Percentiles rank a stretch among this genome's conserved stretches.
phyloP scores from a whole-genome alignment of 2,329 filamentous ascomycete species.

The Claviceps monticola region DNA sequence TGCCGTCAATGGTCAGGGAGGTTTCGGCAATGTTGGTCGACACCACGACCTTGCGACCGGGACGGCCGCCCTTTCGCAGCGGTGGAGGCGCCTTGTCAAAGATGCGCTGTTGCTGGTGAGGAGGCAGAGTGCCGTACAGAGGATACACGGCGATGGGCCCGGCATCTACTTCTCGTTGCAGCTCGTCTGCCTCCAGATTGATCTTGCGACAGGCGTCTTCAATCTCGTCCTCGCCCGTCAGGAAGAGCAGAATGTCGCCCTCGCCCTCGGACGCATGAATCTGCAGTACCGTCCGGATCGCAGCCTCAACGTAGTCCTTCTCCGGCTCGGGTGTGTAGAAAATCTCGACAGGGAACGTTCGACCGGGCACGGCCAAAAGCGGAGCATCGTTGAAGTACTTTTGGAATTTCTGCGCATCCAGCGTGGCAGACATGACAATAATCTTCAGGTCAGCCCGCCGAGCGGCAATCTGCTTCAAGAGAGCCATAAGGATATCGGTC shows the following conservation, averaged over 20 bases:
- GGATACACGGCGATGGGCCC: constrained; percentile 85
- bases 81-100: constrained; percentile 78
- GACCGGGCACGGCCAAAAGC: constrained; percentile 81
- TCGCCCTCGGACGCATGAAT: constrained; percentile 89
- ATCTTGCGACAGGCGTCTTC: constrained; percentile 94
- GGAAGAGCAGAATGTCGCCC: constrained; percentile 84
- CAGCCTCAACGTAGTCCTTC: constrained; percentile 91
- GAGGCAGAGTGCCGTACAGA: constrained; percentile 85
- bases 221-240: constrained; percentile 97
- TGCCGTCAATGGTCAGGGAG: constrained; percentile 92
- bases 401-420: constrained; percentile 97
- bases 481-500: constrained; percentile 93
- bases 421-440: constrained; percentile 96
- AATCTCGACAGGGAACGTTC: constrained; percentile 93
- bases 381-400: constrained; percentile 93
- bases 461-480: constrained; percentile 78
- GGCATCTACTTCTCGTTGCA: constrained; percentile 79
- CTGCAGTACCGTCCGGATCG: constrained; percentile 85
- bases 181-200: constrained; percentile 75
- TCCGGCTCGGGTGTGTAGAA: constrained; percentile 97
- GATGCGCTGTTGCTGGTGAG: constrained; percentile 85
- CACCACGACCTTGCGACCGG: constrained; percentile 87
- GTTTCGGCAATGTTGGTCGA: constrained; percentile 98
- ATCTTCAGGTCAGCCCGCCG: constrained; percentile 87
- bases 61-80: constrained; percentile 58